Evolutionary conservation across 169 alveolate genomes (phyloP).

Genomic region (Eimeria falciformis): DNA sequence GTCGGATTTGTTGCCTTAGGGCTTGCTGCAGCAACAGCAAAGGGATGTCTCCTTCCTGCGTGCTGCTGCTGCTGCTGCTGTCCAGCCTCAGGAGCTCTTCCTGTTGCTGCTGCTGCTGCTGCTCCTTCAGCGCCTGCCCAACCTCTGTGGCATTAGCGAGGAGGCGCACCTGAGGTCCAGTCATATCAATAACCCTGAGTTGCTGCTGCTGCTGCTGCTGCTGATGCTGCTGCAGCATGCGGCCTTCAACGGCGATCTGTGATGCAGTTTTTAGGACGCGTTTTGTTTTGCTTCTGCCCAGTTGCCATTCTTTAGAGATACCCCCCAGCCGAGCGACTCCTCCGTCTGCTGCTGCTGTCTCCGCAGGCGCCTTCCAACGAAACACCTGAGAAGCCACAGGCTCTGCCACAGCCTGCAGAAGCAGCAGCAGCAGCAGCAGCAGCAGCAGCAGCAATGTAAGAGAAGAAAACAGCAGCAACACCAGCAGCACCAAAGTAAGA

Average conservation of each 20-base stretch:
- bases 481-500: not conserved
- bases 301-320: slow-evolving; percentile 38
- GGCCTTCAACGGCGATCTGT: slow-evolving; percentile 72
- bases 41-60: slow-evolving; percentile 13
- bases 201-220: slow-evolving; percentile 24
- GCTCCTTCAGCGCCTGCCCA: slow-evolving; percentile 12
- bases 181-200: slow-evolving; percentile 75
- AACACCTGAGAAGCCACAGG: not conserved
- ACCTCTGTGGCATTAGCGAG: slow-evolving; percentile 30
- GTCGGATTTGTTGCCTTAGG: slow-evolving; percentile 1
- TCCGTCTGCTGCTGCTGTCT: not conserved
- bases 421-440: slow-evolving; percentile 25
- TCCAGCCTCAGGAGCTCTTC: not conserved
- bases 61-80: not conserved
- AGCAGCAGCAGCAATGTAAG: not conserved
- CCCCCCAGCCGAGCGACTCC: not conserved
- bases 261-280: slow-evolving; percentile 69
- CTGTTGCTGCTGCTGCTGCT: slow-evolving; percentile 31
- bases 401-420: not conserved
- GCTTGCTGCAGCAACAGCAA: slow-evolving; percentile 42
- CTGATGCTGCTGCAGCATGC: slow-evolving; percentile 46
- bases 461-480: not conserved
- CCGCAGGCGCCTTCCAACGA: not conserved
- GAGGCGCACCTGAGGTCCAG: slow-evolving; percentile 71
- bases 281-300: not conserved